Conservation (phyloP, 1,284 basidiomycete species). For the Golubevia sp. region DNA sequence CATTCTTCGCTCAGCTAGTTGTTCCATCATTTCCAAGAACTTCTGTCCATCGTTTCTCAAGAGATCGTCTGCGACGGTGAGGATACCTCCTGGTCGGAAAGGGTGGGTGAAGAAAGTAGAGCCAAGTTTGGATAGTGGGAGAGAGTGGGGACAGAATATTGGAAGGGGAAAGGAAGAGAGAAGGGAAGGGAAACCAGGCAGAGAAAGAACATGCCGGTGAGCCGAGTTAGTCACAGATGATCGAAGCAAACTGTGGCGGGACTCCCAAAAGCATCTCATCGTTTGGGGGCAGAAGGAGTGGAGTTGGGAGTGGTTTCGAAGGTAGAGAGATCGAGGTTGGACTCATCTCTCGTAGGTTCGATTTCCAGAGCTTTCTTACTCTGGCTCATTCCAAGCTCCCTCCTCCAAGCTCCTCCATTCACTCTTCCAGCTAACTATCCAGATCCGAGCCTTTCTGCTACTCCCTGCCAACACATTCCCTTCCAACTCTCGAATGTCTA, state of each 20-base stretch:
- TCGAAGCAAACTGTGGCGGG: background rate
- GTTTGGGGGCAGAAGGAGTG: constrained; percentile 9
- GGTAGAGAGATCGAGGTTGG: too few species aligned
- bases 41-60: constrained; percentile 98
- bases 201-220: constrained; percentile 17
- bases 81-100: constrained; percentile 79
- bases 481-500: too few species aligned
- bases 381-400: too few species aligned
- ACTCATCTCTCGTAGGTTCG: too few species aligned
- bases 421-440: too few species aligned
- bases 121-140: constrained; percentile 10
- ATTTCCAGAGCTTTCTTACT: too few species aligned
- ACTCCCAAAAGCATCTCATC: too few species aligned
- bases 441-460: too few species aligned
- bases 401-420: too few species aligned
- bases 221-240: constrained; percentile 17
- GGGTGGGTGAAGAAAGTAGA: constrained; percentile 10
- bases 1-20: constrained; percentile 90
- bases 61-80: constrained; percentile 98
- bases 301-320: too few species aligned
- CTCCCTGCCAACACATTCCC: too few species aligned
- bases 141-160: constrained; percentile 7
- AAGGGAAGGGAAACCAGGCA: constrained; percentile 13
- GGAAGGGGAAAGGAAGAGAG: constrained; percentile 10
- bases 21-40: constrained; percentile 99